Percentiles rank a stretch among this genome's conserved stretches.
phyloP scores from a whole-genome alignment of 2,329 filamentous ascomycete species.

The Colletotrichum lentis region DNA sequence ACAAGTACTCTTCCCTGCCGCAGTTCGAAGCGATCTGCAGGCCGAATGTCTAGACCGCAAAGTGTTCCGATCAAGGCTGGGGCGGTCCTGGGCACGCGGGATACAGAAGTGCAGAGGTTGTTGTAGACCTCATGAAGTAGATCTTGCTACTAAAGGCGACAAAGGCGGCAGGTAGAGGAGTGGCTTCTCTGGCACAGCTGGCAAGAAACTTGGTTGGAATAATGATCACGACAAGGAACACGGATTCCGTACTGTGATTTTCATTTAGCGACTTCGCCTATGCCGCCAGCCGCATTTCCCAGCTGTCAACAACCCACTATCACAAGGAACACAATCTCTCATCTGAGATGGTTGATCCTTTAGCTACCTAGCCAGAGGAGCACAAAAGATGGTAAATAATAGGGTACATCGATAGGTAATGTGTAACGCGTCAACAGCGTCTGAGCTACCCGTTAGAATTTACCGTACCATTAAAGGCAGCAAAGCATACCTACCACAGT shows the following conservation, averaged over 20 bases:
- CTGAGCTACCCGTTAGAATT: not conserved
- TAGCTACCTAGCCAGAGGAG: not conserved
- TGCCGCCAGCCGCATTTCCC: no score
- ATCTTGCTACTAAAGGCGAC: not conserved
- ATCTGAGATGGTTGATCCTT: not conserved
- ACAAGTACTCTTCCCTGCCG: conserved; percentile 38
- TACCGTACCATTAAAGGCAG: not conserved
- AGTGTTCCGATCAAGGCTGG: conserved; percentile 42
- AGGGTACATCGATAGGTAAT: no score
- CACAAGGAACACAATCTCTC: not conserved
- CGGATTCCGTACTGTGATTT: no score
- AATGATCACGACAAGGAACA: not conserved
- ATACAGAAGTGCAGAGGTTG: not conserved
- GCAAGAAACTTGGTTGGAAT: no score
- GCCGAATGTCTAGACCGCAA: conserved; percentile 38
- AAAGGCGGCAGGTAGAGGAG: not conserved
- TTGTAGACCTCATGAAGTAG: conserved; percentile 19
- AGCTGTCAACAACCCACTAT: not conserved
- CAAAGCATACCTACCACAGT: not conserved
- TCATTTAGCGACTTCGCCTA: no score
- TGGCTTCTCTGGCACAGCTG: not conserved
- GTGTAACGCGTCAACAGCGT: not conserved
- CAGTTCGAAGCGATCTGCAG: conserved; percentile 41
- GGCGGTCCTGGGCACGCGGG: conserved; percentile 37
- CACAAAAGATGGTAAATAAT: not conserved